These are phyloP conservation scores for Choanephora cucurbitarum DNA, from an alignment of 371 early-diverging fungal genomes.

Conservation along the genomic window DNA sequence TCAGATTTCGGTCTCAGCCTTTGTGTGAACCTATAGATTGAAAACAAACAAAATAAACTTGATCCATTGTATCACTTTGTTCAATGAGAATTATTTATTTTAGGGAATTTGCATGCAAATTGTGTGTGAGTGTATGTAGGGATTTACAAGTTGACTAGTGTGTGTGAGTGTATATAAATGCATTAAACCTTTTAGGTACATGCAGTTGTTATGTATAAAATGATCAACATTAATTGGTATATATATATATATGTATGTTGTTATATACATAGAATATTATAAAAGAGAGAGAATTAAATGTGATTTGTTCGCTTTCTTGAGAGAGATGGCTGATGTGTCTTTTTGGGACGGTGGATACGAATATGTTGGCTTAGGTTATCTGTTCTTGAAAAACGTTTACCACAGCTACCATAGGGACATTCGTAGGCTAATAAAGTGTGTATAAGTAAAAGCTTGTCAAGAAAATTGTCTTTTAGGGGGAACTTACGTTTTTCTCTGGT, in stretches of 20 bases:
- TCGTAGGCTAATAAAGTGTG: conserved; percentile 49
- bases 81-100: conserved; percentile 14
- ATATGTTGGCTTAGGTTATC: conserved; percentile 81
- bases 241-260: conserved; percentile 2
- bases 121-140: background rate
- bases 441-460: background rate
- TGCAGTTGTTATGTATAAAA: conserved; percentile 4
- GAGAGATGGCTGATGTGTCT: conserved; percentile 1
- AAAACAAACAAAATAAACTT: conserved; percentile 4
- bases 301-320: background rate
- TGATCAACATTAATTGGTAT: background rate
- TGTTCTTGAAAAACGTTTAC: conserved; percentile 79
- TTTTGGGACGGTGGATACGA: conserved; percentile 57
- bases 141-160: background rate
- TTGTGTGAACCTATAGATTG: conserved; percentile 1
- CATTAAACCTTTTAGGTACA: too few species aligned
- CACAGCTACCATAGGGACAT: conserved; percentile 70
- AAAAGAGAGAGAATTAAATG: conserved; percentile 1
- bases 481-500: conserved; percentile 58
- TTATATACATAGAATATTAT: background rate
- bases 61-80: conserved; percentile 5
- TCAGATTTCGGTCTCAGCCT: background rate
- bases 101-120: conserved; percentile 60
- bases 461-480: background rate
- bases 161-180: background rate